Conservation (phyloP, 2,329 filamentous ascomycete species). For the Penicillium sp. region DNA sequence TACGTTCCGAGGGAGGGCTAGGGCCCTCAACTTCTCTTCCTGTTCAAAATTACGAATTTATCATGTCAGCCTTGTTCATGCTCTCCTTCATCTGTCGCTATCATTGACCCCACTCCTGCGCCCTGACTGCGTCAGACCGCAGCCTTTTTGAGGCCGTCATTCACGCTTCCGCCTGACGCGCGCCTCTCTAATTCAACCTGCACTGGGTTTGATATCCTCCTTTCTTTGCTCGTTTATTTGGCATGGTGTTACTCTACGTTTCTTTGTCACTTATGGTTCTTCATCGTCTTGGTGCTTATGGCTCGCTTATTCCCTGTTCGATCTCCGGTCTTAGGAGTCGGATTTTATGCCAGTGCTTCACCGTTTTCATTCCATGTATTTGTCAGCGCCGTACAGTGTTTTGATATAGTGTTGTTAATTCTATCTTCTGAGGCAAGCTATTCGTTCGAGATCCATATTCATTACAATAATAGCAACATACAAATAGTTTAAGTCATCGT, state of each 20-base stretch:
- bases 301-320: constrained; percentile 20
- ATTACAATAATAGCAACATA: too few relatives aligned
- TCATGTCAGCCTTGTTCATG: constrained; percentile 25
- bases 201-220: constrained; percentile 20
- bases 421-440: constrained; percentile 5
- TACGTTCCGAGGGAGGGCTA: constrained; percentile 7
- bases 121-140: neutral
- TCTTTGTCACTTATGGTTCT: constrained; percentile 22
- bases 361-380: constrained; percentile 13
- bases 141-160: constrained; percentile 8
- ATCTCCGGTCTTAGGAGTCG: constrained; percentile 12
- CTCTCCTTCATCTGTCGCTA: constrained; percentile 20
- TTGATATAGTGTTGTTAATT: constrained; percentile 17
- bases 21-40: constrained; percentile 22
- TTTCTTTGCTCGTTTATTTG: constrained; percentile 19
- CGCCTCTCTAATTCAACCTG: constrained; percentile 15
- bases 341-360: constrained; percentile 9
- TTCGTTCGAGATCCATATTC: too few relatives aligned
- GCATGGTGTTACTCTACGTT: constrained; percentile 21
- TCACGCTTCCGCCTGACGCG: constrained; percentile 5
- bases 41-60: constrained; percentile 33
- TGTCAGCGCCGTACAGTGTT: constrained; percentile 17
- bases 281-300: constrained; percentile 22
- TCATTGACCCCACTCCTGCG: constrained; percentile 14
- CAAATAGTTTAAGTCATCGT: too few relatives aligned